Evolutionary conservation across 768 basidiomycete species (phyloP), one percentile per base, ranked within the genome.

Genomic region (Xerocomellus dryophilus): DNA sequence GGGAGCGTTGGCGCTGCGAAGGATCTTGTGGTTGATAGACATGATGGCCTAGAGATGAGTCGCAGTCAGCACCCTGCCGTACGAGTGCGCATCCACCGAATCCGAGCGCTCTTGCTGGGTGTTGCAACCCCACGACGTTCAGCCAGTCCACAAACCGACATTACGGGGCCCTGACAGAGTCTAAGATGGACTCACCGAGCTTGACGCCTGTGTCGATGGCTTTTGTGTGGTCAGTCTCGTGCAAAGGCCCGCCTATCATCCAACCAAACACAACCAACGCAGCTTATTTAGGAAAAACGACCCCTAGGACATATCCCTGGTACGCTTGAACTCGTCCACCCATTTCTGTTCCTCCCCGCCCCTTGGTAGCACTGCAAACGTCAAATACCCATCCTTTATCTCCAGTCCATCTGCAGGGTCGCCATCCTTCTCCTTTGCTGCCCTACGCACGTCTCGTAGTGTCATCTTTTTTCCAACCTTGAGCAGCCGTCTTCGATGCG

Each of bases 1-100:
- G 58, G 96, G 95, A 53, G 97, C 96, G 71, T 98, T 98, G 71
- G 97, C 97, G 63, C 92, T 91, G 68, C 97, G 91, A 67, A 86
- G 78, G 71, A 99, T 95, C 82, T 99, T 98, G 81, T 79, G 79
- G 64, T 84, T 78, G 71, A 83, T 65, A 66, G 89, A 90, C 88
- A 91, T 91, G 68, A 38, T 72, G 43, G 58, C 61, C 67, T 68
- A 48, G 44, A 52, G 57, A 51, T 43, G 46, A 39, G 48, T 14
- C 31, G 39, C 45, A 35, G 70, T 76, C 66, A 73, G 76, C 78
- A 84, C 77, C 83, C 78, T 67, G 43, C 55, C 60, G 51, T 52
- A 39, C 61, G 50, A 53, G 51, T 44, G 56, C 59, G 71, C 80
- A 88, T 87, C 86, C 85, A 86, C 58, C 82, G 72, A 70, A 70